Conservation (phyloP, 129 eudicot species). For the Calendula officinalis region DNA sequence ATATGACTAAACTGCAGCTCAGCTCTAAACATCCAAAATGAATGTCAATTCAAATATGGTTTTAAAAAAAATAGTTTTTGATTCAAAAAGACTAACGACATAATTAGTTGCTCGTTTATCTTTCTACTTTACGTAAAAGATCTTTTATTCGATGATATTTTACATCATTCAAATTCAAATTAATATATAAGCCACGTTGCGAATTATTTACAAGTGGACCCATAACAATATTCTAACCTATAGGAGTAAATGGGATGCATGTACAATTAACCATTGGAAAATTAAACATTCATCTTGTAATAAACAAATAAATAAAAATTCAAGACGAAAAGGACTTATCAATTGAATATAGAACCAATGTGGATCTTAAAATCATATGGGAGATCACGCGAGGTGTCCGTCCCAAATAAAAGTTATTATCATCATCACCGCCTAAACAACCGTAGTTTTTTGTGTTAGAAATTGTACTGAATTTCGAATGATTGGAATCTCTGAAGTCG, state of each 20-base stretch:
- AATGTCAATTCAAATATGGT: too few species aligned
- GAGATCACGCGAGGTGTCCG: conserved; percentile 34
- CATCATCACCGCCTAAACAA: conserved; percentile 32
- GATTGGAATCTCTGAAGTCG: too few species aligned
- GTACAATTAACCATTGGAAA: conserved; percentile 38
- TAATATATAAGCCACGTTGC: neutral
- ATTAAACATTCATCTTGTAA: neutral
- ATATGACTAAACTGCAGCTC: too few species aligned
- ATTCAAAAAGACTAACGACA: too few species aligned
- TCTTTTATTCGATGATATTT: too few species aligned
- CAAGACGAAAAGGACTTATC: conserved; percentile 59
- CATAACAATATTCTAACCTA: neutral
- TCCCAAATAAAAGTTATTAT: conserved; percentile 14
- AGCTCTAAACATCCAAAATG: too few species aligned
- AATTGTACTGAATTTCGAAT: too few species aligned
- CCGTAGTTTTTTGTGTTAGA: conserved; percentile 4
- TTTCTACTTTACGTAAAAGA: too few species aligned
- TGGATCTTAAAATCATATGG: conserved; percentile 29
- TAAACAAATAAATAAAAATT: conserved; percentile 15
- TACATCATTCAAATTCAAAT: neutral
- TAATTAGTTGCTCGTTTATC: too few species aligned
- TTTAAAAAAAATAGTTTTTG: too few species aligned
- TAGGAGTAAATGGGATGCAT: neutral
- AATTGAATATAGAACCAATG: conserved; percentile 41
- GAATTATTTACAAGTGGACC: too few species aligned